phyloP scores from a whole-genome alignment of 1,284 basidiomycete species.

The Retiboletus flavoniger region DNA sequence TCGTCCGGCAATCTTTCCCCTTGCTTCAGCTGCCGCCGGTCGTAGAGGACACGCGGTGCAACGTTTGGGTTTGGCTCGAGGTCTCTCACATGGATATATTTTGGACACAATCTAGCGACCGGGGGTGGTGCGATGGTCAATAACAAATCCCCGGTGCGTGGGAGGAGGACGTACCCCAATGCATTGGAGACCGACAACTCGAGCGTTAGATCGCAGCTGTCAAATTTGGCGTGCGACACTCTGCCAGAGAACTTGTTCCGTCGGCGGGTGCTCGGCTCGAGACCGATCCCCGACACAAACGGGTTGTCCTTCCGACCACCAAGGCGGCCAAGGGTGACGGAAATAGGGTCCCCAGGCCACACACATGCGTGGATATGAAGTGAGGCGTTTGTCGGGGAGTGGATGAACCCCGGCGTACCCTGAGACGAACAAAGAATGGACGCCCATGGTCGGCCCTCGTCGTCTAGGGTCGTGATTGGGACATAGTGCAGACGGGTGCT shows the following conservation, averaged over 20 bases:
- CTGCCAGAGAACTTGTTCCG: conserved; percentile 62
- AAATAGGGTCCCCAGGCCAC: conserved; percentile 58
- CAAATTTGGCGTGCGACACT: conserved; percentile 33
- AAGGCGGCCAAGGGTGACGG: conserved; percentile 34
- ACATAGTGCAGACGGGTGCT: conserved; percentile 39
- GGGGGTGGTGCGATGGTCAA: neutral
- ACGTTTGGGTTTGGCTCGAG: conserved; percentile 41
- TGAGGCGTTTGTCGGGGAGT: conserved; percentile 40
- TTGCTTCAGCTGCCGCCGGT: conserved; percentile 33
- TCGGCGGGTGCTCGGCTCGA: conserved; percentile 54
- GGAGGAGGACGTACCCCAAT: conserved; percentile 43
- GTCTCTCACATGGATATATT: conserved; percentile 58
- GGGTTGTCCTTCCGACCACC: conserved; percentile 16
- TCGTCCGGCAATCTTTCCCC: conserved; percentile 45
- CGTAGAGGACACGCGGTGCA: conserved; percentile 38
- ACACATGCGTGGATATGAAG: conserved; percentile 44
- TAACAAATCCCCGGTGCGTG: neutral
- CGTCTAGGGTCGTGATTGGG: conserved; percentile 39
- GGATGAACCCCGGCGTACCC: conserved; percentile 45
- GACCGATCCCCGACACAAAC: conserved; percentile 56
- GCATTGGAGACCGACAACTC: conserved; percentile 53
- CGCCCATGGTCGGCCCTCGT: conserved; percentile 39
- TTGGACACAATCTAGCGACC: conserved; percentile 47
- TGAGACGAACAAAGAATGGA: conserved; percentile 36
- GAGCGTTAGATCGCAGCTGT: conserved; percentile 23